phyloP scores from a whole-genome alignment of 2,329 filamentous ascomycete genomes.

The Paraconiothyrium brasiliense region DNA sequence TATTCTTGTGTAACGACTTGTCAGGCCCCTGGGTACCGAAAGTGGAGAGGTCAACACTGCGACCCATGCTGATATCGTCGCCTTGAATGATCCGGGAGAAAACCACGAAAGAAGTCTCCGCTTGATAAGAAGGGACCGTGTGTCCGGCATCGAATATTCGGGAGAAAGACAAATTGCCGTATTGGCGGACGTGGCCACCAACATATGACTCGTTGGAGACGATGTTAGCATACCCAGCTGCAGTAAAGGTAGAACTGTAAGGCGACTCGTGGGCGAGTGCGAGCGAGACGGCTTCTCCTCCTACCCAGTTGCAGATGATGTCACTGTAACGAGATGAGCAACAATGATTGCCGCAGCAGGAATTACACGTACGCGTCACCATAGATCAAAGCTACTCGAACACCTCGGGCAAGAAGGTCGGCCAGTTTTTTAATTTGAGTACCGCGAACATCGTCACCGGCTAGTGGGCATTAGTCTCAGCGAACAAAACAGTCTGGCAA shows the following conservation, averaged over 20 bases:
- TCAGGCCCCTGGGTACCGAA: constrained; percentile 67
- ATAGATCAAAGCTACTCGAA: constrained; percentile 74
- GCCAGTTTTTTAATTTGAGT: constrained; percentile 53
- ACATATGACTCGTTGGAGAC: constrained; percentile 72
- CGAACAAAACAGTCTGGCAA: neutral
- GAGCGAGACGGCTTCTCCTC: constrained; percentile 75
- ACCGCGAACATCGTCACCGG: constrained; percentile 57
- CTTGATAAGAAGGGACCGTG: constrained; percentile 55
- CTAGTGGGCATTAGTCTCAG: constrained; percentile 31
- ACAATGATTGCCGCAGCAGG: neutral
- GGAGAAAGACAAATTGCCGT: constrained; percentile 69
- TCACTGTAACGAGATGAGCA: constrained; percentile 37
- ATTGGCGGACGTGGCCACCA: constrained; percentile 77
- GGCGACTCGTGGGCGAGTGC: constrained; percentile 57
- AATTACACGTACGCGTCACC: constrained; percentile 58
- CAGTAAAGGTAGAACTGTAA: constrained; percentile 65
- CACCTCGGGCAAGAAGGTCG: constrained; percentile 52
- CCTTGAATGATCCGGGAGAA: constrained; percentile 62
- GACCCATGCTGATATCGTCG: constrained; percentile 59
- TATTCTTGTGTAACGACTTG: constrained; percentile 66
- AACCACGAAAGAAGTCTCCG: constrained; percentile 61
- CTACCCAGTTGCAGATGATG: constrained; percentile 69
- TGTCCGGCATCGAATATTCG: constrained; percentile 64
- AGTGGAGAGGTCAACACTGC: constrained; percentile 59
- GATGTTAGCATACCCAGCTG: constrained; percentile 77